These are phyloP conservation scores for Euphrasia confusa DNA, from an alignment of 257 asterid genomes.

Conservation along the genomic window DNA sequence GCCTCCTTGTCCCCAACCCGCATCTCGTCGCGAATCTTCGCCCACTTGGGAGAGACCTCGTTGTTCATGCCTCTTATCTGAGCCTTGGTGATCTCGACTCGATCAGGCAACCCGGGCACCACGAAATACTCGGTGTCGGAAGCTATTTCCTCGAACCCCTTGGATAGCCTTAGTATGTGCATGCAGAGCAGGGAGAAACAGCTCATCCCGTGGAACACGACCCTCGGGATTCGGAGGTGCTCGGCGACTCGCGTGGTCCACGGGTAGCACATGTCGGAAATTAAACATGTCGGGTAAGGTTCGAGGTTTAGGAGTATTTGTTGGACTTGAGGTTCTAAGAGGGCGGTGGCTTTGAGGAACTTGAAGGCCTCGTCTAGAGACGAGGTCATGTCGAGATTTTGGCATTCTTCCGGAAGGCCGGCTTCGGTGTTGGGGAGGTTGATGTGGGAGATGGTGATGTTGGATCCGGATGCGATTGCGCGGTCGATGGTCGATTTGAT, in stretches of 20 bases:
- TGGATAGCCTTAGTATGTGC: slow-evolving; percentile 14
- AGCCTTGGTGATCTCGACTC: slow-evolving; percentile 40
- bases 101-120: slow-evolving; percentile 46
- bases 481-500: slow-evolving; percentile 32
- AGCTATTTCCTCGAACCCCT: slow-evolving; percentile 20
- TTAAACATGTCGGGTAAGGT: slow-evolving; percentile 31
- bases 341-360: slow-evolving; percentile 26
- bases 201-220: slow-evolving; percentile 46
- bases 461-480: slow-evolving; percentile 28
- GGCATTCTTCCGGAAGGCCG: slow-evolving; percentile 43
- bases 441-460: slow-evolving; percentile 29
- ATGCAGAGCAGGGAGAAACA: slow-evolving; percentile 41
- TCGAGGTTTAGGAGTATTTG: slow-evolving; percentile 18
- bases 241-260: slow-evolving; percentile 36
- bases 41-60: slow-evolving; percentile 13
- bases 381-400: slow-evolving; percentile 31
- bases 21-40: not conserved
- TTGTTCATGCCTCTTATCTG: slow-evolving; percentile 30
- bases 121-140: slow-evolving; percentile 39
- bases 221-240: slow-evolving; percentile 30
- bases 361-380: slow-evolving; percentile 8
- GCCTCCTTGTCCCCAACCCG: slow-evolving; percentile 17
- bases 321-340: slow-evolving; percentile 27
- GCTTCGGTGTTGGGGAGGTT: slow-evolving; percentile 28
- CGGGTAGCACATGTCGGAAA: slow-evolving; percentile 37